These are phyloP conservation scores for Eucalyptus urophylla DNA, from an alignment of 345 rosid species.

Conservation along the genomic window DNA sequence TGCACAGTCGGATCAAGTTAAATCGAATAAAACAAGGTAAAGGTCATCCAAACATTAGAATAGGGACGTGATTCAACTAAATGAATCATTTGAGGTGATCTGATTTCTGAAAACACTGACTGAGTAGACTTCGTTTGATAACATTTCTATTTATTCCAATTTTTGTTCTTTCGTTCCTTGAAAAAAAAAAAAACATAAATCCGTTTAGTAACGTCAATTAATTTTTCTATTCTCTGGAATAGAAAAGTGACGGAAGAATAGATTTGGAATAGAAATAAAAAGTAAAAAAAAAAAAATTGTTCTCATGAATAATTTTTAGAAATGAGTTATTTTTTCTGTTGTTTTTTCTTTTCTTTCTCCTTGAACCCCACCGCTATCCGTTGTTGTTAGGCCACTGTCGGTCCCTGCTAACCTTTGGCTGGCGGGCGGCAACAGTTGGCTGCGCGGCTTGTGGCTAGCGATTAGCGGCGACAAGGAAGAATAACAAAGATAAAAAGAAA, in stretches of 20 bases:
- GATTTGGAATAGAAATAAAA: no score
- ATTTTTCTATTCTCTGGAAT: rapidly evolving
- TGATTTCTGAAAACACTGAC: rapidly evolving
- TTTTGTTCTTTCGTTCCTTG: rapidly evolving
- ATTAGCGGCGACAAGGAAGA: rapidly evolving
- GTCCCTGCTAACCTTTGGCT: rapidly evolving
- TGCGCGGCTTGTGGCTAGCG: rapidly evolving
- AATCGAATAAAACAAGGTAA: neutral
- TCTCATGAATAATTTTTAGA: no score
- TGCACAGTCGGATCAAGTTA: neutral
- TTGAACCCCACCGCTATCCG: rapidly evolving
- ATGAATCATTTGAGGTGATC: neutral
- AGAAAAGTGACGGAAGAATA: no score
- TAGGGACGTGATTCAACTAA: neutral
- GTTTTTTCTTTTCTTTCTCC: no score
- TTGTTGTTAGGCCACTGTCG: rapidly evolving
- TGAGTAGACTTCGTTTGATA: rapidly evolving
- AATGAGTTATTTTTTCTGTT: no score
- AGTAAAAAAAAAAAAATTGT: no score
- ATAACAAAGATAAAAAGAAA: no score
- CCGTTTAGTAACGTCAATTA: rapidly evolving
- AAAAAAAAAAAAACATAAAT: no score
- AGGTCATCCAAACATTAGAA: neutral
- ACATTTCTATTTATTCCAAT: no score
- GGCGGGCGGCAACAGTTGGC: no score